phyloP scores from a whole-genome alignment of 2,329 filamentous ascomycete species.

The Curvularia sp. region DNA sequence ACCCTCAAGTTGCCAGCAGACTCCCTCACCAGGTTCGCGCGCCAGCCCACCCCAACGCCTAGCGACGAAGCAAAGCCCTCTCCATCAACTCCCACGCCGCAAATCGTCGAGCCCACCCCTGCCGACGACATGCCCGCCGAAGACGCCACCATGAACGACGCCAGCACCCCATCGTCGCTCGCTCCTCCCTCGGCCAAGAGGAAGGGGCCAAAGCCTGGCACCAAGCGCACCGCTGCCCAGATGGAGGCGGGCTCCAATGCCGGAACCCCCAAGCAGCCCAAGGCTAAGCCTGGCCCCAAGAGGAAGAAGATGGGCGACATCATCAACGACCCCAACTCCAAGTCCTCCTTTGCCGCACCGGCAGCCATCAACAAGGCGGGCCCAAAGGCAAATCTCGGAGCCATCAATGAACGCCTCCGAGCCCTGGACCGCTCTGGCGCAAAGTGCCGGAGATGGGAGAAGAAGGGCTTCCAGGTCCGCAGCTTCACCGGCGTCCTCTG shows the following conservation, averaged over 20 bases:
- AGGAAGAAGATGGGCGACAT: slow-evolving; percentile 80
- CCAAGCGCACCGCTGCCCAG: slow-evolving; percentile 63
- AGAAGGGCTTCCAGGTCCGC: slow-evolving; percentile 82
- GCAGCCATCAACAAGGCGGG: slow-evolving; percentile 78
- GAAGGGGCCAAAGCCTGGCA: slow-evolving; percentile 73
- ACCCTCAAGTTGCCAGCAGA: slow-evolving; percentile 44
- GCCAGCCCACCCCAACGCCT: slow-evolving; percentile 31
- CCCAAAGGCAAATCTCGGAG: slow-evolving; percentile 94
- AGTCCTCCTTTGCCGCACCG: slow-evolving; percentile 51
- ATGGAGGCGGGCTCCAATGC: slow-evolving; percentile 57
- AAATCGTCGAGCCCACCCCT: slow-evolving; percentile 47
- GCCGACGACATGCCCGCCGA: slow-evolving; percentile 52
- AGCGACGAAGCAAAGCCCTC: slow-evolving; percentile 48
- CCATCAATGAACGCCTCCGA: slow-evolving; percentile 94
- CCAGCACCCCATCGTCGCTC: slow-evolving; percentile 48
- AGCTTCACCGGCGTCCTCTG: slow-evolving; percentile 89
- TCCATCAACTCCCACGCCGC: slow-evolving; percentile 47
- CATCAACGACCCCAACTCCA: slow-evolving; percentile 53
- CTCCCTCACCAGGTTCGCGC: slow-evolving; percentile 40
- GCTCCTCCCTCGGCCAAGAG: slow-evolving; percentile 67
- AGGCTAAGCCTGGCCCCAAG: slow-evolving; percentile 92
- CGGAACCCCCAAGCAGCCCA: slow-evolving; percentile 64
- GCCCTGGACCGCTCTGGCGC: slow-evolving; percentile 91
- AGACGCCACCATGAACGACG: slow-evolving; percentile 43
- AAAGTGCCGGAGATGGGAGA: slow-evolving; percentile 90